phyloP scores from a whole-genome alignment of 345 rosid genomes.

The Populus tremula region DNA sequence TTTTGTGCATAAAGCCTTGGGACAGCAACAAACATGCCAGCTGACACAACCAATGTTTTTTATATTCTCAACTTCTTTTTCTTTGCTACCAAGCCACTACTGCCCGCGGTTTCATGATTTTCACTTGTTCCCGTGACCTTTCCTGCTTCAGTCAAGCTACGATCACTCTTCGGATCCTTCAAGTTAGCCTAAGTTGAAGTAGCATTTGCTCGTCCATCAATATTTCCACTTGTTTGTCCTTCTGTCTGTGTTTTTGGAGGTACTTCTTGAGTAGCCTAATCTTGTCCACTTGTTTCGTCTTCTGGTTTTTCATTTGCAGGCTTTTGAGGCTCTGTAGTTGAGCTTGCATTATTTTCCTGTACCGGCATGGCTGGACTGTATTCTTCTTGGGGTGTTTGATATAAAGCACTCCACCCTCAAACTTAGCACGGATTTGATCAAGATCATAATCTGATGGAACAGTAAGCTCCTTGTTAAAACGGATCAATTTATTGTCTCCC shows the following conservation, averaged over 20 bases:
- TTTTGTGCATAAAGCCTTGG: constrained; percentile 23
- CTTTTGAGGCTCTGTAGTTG: background rate
- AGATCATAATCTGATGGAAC: constrained; percentile 29
- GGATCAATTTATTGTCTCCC: constrained; percentile 27
- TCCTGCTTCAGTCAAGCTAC: background rate
- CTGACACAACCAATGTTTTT: constrained; percentile 18
- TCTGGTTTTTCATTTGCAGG: background rate
- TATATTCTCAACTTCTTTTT: constrained; percentile 22
- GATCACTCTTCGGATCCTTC: background rate
- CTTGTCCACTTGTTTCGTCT: background rate
- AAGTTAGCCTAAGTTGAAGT: background rate
- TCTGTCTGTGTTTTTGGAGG: background rate
- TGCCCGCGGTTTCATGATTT: background rate
- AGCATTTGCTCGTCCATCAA: background rate
- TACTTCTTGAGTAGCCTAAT: background rate
- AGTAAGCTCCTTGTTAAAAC: constrained; percentile 30
- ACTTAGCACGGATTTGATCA: constrained; percentile 29
- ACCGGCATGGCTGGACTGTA: background rate
- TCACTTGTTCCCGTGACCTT: background rate
- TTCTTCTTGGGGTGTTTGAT: constrained; percentile 36
- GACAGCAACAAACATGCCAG: constrained; percentile 20
- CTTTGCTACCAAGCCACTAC: constrained; percentile 1
- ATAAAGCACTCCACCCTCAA: constrained; percentile 24
- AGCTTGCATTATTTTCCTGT: background rate
- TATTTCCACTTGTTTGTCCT: background rate